Evolutionary conservation across 2,329 filamentous ascomycete genomes (phyloP).

Genomic region (Clonostachys solani): DNA sequence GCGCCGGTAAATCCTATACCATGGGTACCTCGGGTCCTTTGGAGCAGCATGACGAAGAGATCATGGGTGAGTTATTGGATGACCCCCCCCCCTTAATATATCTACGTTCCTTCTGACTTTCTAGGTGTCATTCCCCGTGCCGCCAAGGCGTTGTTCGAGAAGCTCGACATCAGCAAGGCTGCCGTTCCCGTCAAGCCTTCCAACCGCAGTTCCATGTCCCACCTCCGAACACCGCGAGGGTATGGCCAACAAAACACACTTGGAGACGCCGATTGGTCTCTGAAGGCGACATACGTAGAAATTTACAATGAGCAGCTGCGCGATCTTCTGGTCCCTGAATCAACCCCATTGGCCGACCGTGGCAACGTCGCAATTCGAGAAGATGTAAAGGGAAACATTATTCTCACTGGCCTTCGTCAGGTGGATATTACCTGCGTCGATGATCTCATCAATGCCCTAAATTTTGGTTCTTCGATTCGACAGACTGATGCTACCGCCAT

Average conservation of each 20-base stretch:
- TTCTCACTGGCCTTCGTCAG: conserved; percentile 85
- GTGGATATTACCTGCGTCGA: conserved; percentile 88
- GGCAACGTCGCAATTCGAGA: conserved; percentile 85
- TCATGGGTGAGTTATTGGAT: conserved; percentile 66
- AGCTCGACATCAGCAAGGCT: conserved; percentile 63
- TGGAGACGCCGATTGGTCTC: conserved; percentile 76
- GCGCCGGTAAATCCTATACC: conserved; percentile 95
- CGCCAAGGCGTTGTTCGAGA: conserved; percentile 82
- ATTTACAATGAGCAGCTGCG: conserved; percentile 97
- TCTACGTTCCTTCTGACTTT: conserved; percentile 7
- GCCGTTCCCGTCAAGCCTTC: conserved; percentile 26
- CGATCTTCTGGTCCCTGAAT: conserved; percentile 80
- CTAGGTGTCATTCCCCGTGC: conserved; percentile 93
- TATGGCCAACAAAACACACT: conserved; percentile 49
- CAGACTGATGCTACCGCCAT: conserved; percentile 97
- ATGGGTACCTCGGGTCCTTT: conserved; percentile 91
- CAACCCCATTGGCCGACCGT: conserved; percentile 63
- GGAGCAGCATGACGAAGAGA: conserved; percentile 66
- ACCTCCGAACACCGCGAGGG: conserved; percentile 73
- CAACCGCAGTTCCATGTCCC: conserved; percentile 67
- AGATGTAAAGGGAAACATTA: conserved; percentile 89
- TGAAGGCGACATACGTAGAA: conserved; percentile 92
- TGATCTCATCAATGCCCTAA: conserved; percentile 82
- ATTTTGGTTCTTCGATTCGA: conserved; percentile 88
- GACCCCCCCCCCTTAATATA: background rate